phyloP scores from a whole-genome alignment of 139 green algal species.

The Asterochloris sp. region DNA sequence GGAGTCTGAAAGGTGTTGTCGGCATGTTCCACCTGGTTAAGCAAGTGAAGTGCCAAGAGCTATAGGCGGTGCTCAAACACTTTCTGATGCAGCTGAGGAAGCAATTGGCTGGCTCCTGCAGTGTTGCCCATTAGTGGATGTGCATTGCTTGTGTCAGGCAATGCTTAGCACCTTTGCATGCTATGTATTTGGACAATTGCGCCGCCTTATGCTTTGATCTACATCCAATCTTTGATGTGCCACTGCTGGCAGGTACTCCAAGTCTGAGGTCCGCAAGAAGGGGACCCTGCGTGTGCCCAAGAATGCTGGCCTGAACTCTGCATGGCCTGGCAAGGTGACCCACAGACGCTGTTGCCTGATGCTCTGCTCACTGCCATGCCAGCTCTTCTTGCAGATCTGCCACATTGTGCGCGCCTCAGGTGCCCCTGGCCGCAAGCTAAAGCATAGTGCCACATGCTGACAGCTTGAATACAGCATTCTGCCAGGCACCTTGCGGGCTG shows the following conservation, averaged over 20 bases:
- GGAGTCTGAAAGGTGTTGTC: background rate
- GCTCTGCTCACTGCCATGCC: no score
- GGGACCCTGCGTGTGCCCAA: no score
- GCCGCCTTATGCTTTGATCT: background rate
- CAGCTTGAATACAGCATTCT: no score
- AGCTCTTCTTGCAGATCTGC: no score
- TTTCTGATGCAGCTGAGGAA: background rate
- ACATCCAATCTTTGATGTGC: no score
- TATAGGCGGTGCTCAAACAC: background rate
- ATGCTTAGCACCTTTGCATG: background rate
- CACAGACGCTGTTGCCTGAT: no score
- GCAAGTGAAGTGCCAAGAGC: conserved; percentile 1
- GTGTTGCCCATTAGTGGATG: background rate
- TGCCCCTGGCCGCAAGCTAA: no score
- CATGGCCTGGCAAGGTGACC: conserved; percentile 11
- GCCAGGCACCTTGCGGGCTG: no score
- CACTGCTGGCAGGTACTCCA: no score
- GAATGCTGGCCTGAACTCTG: background rate
- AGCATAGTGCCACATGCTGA: no score
- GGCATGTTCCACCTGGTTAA: background rate
- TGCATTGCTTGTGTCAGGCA: background rate
- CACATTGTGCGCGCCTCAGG: no score
- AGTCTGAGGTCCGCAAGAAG: no score
- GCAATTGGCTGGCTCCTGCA: background rate
- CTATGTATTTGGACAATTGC: background rate